Percentiles rank a stretch among this genome's conserved stretches.
phyloP scores from a whole-genome alignment of 257 asterid genomes.

The Solanum etuberosum region DNA sequence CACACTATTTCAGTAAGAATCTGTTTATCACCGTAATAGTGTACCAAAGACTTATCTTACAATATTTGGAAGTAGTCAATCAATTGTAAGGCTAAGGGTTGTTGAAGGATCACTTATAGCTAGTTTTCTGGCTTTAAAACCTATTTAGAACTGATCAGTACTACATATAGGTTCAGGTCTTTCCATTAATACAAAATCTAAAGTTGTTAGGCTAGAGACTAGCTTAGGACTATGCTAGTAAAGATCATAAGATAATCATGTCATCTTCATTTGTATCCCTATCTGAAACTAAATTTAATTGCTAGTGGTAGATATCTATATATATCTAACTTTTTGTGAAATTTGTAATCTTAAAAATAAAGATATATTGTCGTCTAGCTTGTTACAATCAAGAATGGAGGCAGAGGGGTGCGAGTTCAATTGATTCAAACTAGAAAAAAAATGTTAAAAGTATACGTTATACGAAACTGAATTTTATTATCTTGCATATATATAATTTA shows the following conservation, averaged over 20 bases:
- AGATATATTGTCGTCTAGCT: neutral
- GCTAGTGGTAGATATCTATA: neutral
- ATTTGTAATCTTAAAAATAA: neutral
- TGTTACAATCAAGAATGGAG: neutral
- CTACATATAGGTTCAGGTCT: neutral
- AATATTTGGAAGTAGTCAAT: neutral
- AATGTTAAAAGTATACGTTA: no score
- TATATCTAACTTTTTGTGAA: neutral
- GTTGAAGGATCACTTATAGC: neutral
- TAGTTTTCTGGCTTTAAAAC: neutral
- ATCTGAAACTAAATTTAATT: neutral
- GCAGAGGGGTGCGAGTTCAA: neutral
- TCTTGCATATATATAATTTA: neutral
- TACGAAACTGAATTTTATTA: no score
- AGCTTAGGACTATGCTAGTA: neutral
- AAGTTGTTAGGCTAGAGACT: neutral
- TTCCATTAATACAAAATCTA: neutral
- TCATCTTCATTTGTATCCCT: neutral
- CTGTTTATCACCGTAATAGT: neutral
- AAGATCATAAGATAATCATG: neutral
- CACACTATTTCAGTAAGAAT: neutral
- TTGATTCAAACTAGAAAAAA: neutral
- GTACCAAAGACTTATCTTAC: neutral
- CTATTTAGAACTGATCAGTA: neutral
- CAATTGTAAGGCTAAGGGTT: neutral